Evolutionary conservation across 768 basidiomycete genomes (phyloP), one percentile per base, ranked within the genome.

Genomic region (Hygrocybe coccinea): DNA sequence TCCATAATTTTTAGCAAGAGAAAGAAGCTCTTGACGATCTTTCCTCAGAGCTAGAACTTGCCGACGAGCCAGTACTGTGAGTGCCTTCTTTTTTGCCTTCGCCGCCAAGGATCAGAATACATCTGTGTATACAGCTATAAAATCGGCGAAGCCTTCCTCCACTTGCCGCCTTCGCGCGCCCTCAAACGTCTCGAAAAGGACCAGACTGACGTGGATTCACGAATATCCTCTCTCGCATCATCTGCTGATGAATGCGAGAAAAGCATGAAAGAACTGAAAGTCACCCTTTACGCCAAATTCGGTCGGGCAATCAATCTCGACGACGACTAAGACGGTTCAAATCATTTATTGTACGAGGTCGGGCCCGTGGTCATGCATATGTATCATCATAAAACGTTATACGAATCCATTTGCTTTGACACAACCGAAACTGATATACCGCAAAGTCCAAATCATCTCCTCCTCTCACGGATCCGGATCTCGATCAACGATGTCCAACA

Each of bases 11-110:
- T 12, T 65, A 97, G 93, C 85, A 89, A 80, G 93, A 95, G 73
- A 95, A 95, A 72, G 95, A 97, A 63, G 88, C 92, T 2, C 81
- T 95, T 12, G 92, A 95, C 57, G 95, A 97, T 67, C 79, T 97
- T 29, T 73, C 83, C 1, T 88, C 81, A 44, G 95, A 97, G 64
- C 80, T 97, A 21, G 93, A 95, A 65, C 82, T 97, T 9, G 84
- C 86, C 1, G 92, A 95, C 58, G 80, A 89, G 54, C 76, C 76
- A 1, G 84, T 97, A 3, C 65, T 93, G 89, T 93, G 61, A 55
- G 87, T 68, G 12, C 49, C 2, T 24, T 44, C 12, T 36, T 34
- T 57, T 36, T 34, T 57, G 33, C 24, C n/a, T 44, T 36, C 22
- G 44, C 56, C 24, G 52, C 50, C 12, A 33, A 21, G 38, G 38